Evolutionary conservation across 2,329 filamentous ascomycete species (phyloP).

Genomic region (Sordariomycetes sp.): DNA sequence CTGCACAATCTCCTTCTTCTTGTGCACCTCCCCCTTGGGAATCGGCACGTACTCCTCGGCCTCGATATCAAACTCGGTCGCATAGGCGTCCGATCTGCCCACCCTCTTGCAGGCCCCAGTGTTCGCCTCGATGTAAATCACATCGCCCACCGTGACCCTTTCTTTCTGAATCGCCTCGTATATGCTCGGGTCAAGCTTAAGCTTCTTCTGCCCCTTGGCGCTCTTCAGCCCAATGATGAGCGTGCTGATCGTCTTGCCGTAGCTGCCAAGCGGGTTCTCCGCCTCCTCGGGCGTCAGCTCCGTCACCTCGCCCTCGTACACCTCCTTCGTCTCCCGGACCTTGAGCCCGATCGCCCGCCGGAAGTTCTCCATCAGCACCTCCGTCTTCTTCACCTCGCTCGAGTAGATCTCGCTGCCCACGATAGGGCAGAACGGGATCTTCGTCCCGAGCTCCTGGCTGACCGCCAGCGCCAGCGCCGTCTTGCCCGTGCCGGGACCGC

Average conservation of each 20-base stretch:
- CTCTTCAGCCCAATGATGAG: slow-evolving; percentile 90
- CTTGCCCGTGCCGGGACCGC: slow-evolving; percentile 93
- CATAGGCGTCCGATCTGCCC: slow-evolving; percentile 89
- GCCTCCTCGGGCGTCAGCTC: slow-evolving; percentile 96
- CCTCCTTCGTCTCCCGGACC: slow-evolving; percentile 96
- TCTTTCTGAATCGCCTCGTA: slow-evolving; percentile 99
- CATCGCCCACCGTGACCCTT: slow-evolving; percentile 87
- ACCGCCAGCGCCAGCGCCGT: slow-evolving; percentile 91
- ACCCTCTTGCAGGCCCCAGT: slow-evolving; percentile 97
- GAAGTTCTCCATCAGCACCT: slow-evolving; percentile 99
- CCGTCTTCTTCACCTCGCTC: slow-evolving; percentile 98
- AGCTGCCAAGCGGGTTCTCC: slow-evolving; percentile 92
- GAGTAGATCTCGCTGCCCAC: slow-evolving; percentile 97
- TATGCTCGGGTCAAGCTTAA: slow-evolving; percentile 91
- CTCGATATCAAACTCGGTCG: slow-evolving; percentile 96
- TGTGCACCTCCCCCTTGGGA: slow-evolving; percentile 97
- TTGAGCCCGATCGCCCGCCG: slow-evolving; percentile 89
- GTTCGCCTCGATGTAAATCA: slow-evolving; percentile 98
- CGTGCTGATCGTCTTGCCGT: slow-evolving; percentile 95
- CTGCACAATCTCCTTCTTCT: slow-evolving; percentile 99
- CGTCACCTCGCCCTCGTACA: slow-evolving; percentile 97
- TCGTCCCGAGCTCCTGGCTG: slow-evolving; percentile 92
- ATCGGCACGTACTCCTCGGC: slow-evolving; percentile 98
- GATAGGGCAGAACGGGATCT: slow-evolving; percentile 97
- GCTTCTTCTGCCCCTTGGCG: slow-evolving; percentile 93